These are phyloP conservation scores for Boletus edulis DNA, from an alignment of 768 basidiomycete species.

Conservation along the genomic window DNA sequence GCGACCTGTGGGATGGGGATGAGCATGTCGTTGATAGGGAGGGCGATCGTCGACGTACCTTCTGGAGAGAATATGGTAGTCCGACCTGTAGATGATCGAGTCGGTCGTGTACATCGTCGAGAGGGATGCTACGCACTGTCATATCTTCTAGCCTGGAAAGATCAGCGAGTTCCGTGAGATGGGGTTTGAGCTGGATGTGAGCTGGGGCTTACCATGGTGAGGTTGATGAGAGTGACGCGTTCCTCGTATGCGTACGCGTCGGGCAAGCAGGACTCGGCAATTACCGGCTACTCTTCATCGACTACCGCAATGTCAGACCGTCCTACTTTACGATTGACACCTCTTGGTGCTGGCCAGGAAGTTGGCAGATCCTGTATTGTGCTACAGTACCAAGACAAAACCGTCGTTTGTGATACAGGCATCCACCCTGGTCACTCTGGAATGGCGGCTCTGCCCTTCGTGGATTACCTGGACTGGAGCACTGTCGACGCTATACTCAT, in stretches of 20 bases:
- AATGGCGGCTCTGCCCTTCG: constrained; percentile 90
- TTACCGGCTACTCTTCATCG: constrained; percentile 10
- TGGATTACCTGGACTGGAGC: constrained; percentile 96
- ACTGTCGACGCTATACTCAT: constrained; percentile 93
- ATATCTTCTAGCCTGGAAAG: constrained; percentile 79
- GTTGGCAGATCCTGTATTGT: constrained; percentile 96
- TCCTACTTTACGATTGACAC: constrained; percentile 72
- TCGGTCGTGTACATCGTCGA: constrained; percentile 15
- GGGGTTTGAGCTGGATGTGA: not conserved
- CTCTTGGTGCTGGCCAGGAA: constrained; percentile 95
- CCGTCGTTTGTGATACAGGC: constrained; percentile 93
- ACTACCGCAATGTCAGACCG: constrained; percentile 42
- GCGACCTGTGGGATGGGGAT: constrained; percentile 57
- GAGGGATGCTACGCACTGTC: constrained; percentile 66
- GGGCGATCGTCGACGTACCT: constrained; percentile 48
- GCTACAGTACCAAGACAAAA: constrained; percentile 84
- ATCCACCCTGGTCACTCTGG: constrained; percentile 93
- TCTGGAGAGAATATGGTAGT: constrained; percentile 99
- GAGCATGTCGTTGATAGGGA: constrained; percentile 9
- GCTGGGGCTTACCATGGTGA: constrained; percentile 45
- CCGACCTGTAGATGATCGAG: constrained; percentile 55
- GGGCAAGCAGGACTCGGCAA: constrained; percentile 13
- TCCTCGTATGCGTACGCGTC: constrained; percentile 21
- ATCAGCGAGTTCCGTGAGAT: not conserved
- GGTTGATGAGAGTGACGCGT: constrained; percentile 30